Conservation (phyloP, 2,329 filamentous ascomycete genomes). For the Teratosphaeria destructans region DNA sequence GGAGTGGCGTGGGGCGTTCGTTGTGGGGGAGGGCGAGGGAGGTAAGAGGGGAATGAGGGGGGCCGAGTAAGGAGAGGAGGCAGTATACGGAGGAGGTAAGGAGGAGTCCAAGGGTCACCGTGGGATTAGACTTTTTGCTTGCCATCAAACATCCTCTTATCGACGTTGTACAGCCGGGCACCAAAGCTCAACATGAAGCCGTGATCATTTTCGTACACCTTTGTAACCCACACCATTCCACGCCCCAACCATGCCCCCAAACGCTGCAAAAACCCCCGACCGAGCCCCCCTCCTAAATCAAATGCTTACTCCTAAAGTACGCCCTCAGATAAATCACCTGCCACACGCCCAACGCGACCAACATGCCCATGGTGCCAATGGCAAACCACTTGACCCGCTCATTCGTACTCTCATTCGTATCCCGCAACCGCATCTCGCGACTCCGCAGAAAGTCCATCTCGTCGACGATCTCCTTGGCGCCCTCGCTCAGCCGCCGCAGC, state of each 20-base stretch:
- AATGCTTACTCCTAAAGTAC: constrained; percentile 73
- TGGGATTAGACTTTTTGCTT: background rate
- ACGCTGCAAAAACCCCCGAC: too few relatives aligned
- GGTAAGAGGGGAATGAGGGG: background rate
- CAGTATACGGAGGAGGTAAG: background rate
- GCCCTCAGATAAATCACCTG: constrained; percentile 95
- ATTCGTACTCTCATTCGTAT: constrained; percentile 99
- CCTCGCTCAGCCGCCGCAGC: constrained; percentile 82
- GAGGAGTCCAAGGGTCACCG: background rate
- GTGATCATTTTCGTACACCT: background rate
- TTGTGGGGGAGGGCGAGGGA: background rate
- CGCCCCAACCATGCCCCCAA: too few relatives aligned
- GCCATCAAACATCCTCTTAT: background rate
- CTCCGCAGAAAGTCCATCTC: constrained; percentile 94
- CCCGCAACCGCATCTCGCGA: constrained; percentile 88
- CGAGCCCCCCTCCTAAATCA: constrained; percentile 32
- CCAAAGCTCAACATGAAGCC: too few relatives aligned
- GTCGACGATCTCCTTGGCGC: constrained; percentile 73
- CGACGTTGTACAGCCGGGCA: background rate
- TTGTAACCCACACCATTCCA: too few relatives aligned
- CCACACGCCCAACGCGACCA: constrained; percentile 84
- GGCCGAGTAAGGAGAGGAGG: background rate
- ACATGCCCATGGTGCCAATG: constrained; percentile 80
- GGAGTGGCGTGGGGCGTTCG: background rate
- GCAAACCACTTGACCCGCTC: constrained; percentile 98